Base-by-base conservation (phyloP, 371 early-diverging fungal genomes). In the Saksenaea vasiformis region DNA sequence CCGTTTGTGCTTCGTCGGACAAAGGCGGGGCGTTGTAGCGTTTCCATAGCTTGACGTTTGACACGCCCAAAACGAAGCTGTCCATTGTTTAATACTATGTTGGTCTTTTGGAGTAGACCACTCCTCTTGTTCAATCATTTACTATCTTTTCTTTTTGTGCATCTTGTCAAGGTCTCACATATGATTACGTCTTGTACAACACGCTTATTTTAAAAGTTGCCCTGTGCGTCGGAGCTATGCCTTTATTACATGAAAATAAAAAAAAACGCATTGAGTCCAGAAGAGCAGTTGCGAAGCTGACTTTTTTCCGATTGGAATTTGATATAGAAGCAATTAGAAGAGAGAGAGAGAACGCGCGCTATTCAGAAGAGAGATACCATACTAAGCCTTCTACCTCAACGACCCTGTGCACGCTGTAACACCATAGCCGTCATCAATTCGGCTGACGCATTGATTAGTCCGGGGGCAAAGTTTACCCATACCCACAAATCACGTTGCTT, bases 1-100 rank as follows among this genome's bases (percentile, higher is more conserved):
- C 51, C 51, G 51, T 47, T 47, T 47, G 51, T 47, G 51, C 51
- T 17, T 22, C 51, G 51, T 47, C 51, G 51, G 51, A 47, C 51
- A 22, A 22, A 41, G 22, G 22, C 51, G 51, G 51, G 51, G 51
- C 51, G 51, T 22, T 22, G 10, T 47, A 2, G 7, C 14, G 10
- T 10, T n/a, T 11, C 22, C 22, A 47, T 47, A 19, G 17, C 10
- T 47, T 47, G 3, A 22, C 22, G 22, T 47, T 47, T 47, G n/a
- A 10, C 2, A 47, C 22, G n/a, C 22, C 27, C 22, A 19, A 41
- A 17, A 41, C 5, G 19, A 41, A 41, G 0, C 2, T 22, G 51
- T 2, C 2, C 2, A 47, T 47, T n/a, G 22, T 19, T 10, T 22
- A 22, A 7, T 9, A 22, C 7, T 10, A 17, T 22, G n/a, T 19